These are phyloP conservation scores for Triadica sebifera DNA, from an alignment of 345 rosid species.

Conservation along the genomic window DNA sequence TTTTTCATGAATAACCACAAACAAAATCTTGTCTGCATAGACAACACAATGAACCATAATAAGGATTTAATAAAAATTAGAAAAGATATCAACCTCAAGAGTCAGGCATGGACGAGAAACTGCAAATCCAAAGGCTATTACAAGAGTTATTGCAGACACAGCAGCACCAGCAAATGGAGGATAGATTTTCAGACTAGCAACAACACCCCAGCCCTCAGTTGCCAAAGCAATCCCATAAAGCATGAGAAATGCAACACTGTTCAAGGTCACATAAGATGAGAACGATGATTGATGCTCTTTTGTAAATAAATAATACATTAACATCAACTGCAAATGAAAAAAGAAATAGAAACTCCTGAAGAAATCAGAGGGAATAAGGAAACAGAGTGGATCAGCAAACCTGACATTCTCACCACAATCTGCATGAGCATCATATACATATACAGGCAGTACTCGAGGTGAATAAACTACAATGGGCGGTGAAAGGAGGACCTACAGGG, in stretches of 20 bases:
- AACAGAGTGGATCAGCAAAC: constrained; percentile 32
- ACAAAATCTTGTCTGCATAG: neutral
- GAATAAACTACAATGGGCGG: constrained; percentile 99
- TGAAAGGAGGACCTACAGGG: constrained; percentile 88
- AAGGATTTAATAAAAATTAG: constrained; percentile 6
- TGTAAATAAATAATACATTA: constrained; percentile 9
- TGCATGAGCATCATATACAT: constrained; percentile 97
- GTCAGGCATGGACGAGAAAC: constrained; percentile 99
- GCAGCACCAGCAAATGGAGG: constrained; percentile 99
- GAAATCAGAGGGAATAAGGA: constrained; percentile 8
- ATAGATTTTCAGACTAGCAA: constrained; percentile 93
- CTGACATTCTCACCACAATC: constrained; percentile 98
- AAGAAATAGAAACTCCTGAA: constrained; percentile 2
- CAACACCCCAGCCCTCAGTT: constrained; percentile 99
- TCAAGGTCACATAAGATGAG: constrained; percentile 15
- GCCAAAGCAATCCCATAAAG: constrained; percentile 98
- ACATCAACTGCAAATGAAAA: constrained; percentile 9
- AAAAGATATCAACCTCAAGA: constrained; percentile 62
- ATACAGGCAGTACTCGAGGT: constrained; percentile 95
- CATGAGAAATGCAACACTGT: constrained; percentile 93
- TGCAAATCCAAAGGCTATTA: constrained; percentile 97
- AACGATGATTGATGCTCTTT: constrained; percentile 5
- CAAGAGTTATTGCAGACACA: constrained; percentile 94
- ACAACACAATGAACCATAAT: constrained; percentile 7
- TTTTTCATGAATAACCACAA: neutral